Base-by-base conservation (phyloP, 805 yeast species). In the Wilhelminamyces savonicus region DNA sequence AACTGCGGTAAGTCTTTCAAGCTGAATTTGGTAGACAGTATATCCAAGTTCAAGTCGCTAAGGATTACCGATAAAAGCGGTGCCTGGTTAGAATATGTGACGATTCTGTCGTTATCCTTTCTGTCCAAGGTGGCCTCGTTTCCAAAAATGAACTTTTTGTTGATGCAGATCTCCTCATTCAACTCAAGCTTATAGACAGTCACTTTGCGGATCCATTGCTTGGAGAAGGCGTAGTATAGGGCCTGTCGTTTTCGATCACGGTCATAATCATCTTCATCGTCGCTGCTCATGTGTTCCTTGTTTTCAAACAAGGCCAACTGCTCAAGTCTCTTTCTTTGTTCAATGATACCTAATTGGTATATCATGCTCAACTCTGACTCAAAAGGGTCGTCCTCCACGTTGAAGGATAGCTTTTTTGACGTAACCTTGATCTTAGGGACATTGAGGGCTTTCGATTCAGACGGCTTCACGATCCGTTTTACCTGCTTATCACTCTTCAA, bases 191-290 rank as follows among this genome's bases (percentile, higher is more conserved):
- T 65, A 53, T 66, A 70, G 26, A 68, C 64, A 20, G 64, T 62
- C 5, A 84, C 74, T 29, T 83, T 65, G 15, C 69, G 56, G 14
- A 84, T 70, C 97, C 97, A 88, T 0, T 84, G 75, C 13, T 56
- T 55, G 0, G 83, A 69, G 19, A 17, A 17, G n/a, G n/a, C n/a
- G n/a, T n/a, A n/a, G n/a, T n/a, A n/a, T n/a, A n/a, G n/a, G n/a
- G n/a, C n/a, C n/a, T n/a, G n/a, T n/a, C n/a, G n/a, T n/a, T n/a
- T n/a, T n/a, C n/a, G n/a, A n/a, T n/a, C 17, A 7, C 23, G 16
- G 17, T 14, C 18, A 10, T 16, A 21, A 7, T 19, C 13, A 5
- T 17, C 24, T 8, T 30, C 28, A 4, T 32, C 26, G 7, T 41
- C 38, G 9, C 16, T 18, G 4, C 26, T 15, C 1, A 23, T 18